Percentiles rank a stretch among this genome's conserved stretches.
Evolutionary conservation across 148 eudicot genomes (phyloP).

Genomic region (Dianthus caryophyllus): DNA sequence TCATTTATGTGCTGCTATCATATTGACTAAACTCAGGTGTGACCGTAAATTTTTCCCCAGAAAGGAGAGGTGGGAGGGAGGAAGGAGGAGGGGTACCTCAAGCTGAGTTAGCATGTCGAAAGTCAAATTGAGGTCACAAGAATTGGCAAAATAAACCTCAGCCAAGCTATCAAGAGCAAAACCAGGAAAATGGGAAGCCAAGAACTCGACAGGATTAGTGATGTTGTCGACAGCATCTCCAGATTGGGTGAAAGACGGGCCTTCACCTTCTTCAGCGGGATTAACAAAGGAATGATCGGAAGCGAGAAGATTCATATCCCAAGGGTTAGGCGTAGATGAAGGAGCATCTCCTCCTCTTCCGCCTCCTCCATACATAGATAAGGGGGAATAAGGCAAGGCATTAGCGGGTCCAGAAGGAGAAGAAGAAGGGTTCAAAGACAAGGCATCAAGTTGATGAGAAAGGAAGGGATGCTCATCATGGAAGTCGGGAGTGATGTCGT

Average conservation of each 20-base stretch:
- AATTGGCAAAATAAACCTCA: constrained; percentile 82
- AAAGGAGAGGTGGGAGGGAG: neutral
- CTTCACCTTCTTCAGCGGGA: constrained; percentile 35
- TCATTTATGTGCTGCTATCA: too few species aligned
- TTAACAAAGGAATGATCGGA: constrained; percentile 44
- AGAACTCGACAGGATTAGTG: constrained; percentile 59
- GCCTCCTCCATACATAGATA: constrained; percentile 40
- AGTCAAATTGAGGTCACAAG: constrained; percentile 74
- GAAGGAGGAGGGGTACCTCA: constrained; percentile 60
- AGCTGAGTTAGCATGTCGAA: constrained; percentile 93
- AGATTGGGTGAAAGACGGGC: constrained; percentile 35
- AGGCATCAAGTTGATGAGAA: constrained; percentile 53
- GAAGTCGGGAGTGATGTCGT: constrained; percentile 96
- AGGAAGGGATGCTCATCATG: constrained; percentile 48
- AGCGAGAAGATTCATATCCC: constrained; percentile 48
- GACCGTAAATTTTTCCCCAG: too few species aligned
- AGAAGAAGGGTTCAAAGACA: constrained; percentile 49
- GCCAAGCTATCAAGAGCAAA: constrained; percentile 91
- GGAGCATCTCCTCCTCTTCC: too few species aligned
- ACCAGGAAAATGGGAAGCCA: constrained; percentile 86
- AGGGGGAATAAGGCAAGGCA: constrained; percentile 39
- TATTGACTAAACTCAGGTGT: too few species aligned
- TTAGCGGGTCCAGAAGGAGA: constrained; percentile 20
- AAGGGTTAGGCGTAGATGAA: constrained; percentile 49
- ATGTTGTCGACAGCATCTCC: constrained; percentile 32